phyloP scores from a whole-genome alignment of 1,139 yeast genomes.

The Taiozyma sp. region DNA sequence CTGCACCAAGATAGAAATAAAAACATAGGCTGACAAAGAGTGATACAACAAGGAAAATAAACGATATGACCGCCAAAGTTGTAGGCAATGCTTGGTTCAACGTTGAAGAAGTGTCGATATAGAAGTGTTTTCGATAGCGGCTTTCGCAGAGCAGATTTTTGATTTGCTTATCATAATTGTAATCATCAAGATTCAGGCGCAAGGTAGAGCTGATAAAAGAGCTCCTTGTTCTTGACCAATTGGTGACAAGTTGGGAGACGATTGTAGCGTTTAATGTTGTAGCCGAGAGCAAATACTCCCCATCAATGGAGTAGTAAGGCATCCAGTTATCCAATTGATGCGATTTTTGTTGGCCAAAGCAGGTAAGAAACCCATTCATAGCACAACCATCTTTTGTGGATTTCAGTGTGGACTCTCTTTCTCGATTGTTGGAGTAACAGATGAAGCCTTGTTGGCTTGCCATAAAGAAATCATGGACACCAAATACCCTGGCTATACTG shows the following conservation, averaged over 20 bases:
- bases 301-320: neutral
- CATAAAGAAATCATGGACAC: neutral
- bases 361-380: neutral
- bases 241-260: neutral
- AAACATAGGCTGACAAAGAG: neutral
- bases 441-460: neutral
- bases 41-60: neutral
- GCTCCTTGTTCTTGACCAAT: neutral
- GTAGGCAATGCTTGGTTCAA: neutral
- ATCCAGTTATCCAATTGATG: neutral
- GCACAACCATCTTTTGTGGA: neutral
- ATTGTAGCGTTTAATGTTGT: neutral
- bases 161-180: neutral
- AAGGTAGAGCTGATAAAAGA: neutral
- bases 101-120: neutral
- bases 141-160: neutral
- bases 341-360: neutral
- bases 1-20: neutral
- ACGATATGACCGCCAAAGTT: neutral
- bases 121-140: neutral
- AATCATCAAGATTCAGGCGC: neutral
- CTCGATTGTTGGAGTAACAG: neutral
- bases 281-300: neutral
- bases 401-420: neutral
- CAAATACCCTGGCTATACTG: neutral